Percentiles rank a stretch among this genome's conserved stretches.
phyloP scores from a whole-genome alignment of 768 basidiomycete species.

The Dendrothele bispora region DNA sequence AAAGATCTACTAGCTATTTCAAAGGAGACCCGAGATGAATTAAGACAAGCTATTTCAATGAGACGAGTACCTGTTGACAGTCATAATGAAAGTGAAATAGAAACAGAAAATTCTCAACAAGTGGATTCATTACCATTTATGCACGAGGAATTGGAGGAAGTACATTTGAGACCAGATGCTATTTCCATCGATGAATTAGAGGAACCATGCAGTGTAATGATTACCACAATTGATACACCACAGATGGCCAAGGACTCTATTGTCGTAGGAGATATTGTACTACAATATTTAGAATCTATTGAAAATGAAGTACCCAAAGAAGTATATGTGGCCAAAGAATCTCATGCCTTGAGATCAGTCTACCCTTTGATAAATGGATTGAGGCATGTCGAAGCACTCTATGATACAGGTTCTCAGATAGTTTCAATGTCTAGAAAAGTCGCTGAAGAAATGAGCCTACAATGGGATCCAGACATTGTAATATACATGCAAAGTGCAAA shows the following conservation, averaged over 20 bases:
- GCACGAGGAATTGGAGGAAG: not conserved
- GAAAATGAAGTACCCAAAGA: slow-evolving; percentile 1
- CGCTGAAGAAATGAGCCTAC: slow-evolving; percentile 12
- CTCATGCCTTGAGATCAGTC: slow-evolving; percentile 17
- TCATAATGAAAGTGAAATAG: no score
- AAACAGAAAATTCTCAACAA: not conserved
- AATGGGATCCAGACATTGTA: slow-evolving; percentile 16
- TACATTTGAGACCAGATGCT: not conserved
- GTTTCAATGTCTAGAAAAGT: slow-evolving; percentile 22
- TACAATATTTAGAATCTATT: slow-evolving; percentile 2
- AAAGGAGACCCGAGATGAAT: no score
- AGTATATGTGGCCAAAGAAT: slow-evolving; percentile 21
- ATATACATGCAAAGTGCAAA: slow-evolving; percentile 26
- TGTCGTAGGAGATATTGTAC: slow-evolving; percentile 2
- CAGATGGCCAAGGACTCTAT: not conserved
- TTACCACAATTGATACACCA: not conserved
- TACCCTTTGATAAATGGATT: slow-evolving; percentile 17
- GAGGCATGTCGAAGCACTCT: slow-evolving; percentile 17
- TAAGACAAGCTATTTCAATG: no score
- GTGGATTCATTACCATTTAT: not conserved
- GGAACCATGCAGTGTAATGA: not conserved
- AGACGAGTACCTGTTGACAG: no score
- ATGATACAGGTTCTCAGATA: slow-evolving; percentile 25
- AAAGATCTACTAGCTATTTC: no score
- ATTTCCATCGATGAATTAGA: not conserved